Conservation (phyloP, 2,329 filamentous ascomycete species). For the Ambrosiella cleistominuta region DNA sequence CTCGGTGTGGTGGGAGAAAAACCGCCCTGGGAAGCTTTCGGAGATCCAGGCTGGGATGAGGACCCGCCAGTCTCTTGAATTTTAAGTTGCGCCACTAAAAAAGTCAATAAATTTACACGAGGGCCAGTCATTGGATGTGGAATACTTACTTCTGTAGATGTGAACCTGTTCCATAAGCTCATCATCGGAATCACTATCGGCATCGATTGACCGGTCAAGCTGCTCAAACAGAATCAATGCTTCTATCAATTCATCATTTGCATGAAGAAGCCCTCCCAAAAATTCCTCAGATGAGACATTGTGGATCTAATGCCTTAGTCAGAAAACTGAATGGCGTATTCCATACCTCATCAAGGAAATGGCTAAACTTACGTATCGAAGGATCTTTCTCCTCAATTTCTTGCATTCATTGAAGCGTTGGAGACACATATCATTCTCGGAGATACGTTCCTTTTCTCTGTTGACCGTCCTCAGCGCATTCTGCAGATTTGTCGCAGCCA, state of each 20-base stretch:
- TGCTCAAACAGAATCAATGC: slow-evolving; percentile 91
- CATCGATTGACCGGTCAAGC: slow-evolving; percentile 69
- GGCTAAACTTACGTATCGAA: slow-evolving; percentile 50
- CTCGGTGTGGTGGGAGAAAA: slow-evolving; percentile 22
- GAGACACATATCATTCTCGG: slow-evolving; percentile 60
- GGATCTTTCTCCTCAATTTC: slow-evolving; percentile 59
- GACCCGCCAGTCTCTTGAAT: slow-evolving; percentile 28
- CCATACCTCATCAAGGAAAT: neutral
- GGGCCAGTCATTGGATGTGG: slow-evolving; percentile 9
- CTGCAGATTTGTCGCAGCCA: slow-evolving; percentile 76
- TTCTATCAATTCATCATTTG: slow-evolving; percentile 89
- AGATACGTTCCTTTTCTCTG: slow-evolving; percentile 72
- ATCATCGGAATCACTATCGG: slow-evolving; percentile 53
- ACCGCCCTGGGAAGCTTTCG: slow-evolving; percentile 27
- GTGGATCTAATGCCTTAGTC: slow-evolving; percentile 45
- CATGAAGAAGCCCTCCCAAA: slow-evolving; percentile 76
- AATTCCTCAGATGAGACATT: slow-evolving; percentile 81
- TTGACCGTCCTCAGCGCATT: slow-evolving; percentile 85
- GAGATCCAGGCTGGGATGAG: slow-evolving; percentile 25
- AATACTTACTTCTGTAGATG: slow-evolving; percentile 38
- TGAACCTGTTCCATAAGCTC: slow-evolving; percentile 50
- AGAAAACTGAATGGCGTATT: neutral
- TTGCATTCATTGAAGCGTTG: slow-evolving; percentile 77
- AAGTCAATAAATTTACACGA: slow-evolving; percentile 15
- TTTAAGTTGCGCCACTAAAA: slow-evolving; percentile 34